Percentiles rank a stretch among this genome's conserved stretches.
Conservation (phyloP, 73 alveolate species). For the Paramecium pentaurelia region DNA sequence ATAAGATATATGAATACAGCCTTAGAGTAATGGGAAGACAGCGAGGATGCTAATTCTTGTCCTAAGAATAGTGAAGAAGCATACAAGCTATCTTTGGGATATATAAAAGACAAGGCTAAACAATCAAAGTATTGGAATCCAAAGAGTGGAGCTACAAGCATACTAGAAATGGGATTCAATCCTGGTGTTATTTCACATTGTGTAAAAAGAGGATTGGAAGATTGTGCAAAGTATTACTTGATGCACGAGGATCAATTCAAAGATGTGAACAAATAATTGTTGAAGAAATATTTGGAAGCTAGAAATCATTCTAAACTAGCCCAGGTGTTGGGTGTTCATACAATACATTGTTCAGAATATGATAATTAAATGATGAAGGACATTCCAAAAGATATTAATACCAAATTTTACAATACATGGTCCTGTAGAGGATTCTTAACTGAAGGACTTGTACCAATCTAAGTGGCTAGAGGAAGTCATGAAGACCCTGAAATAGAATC, state of each 20-base stretch:
- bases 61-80: conserved; percentile 6
- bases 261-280: not conserved
- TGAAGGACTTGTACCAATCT: conserved; percentile 37
- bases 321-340: conserved; percentile 13
- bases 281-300: not conserved
- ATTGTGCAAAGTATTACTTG: conserved; percentile 25
- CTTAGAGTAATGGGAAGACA: conserved; percentile 35
- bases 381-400: not conserved
- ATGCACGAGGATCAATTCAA: not conserved
- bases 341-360: conserved; percentile 45
- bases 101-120: not conserved
- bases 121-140: not conserved
- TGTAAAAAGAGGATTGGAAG: conserved; percentile 37
- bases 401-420: conserved; percentile 40
- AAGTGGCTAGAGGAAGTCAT: conserved; percentile 38
- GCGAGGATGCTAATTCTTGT: conserved; percentile 1
- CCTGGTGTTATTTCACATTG: conserved; percentile 32
- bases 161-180: conserved; percentile 35
- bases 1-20: conserved; percentile 16
- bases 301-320: conserved; percentile 45
- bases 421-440: conserved; percentile 53
- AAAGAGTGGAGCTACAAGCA: not conserved
- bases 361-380: not conserved
- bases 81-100: not conserved
- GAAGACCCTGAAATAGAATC: not conserved